Evolutionary conservation across 2,329 filamentous ascomycete genomes (phyloP), one percentile per base, ranked within the genome.

Genomic region (Emmonsia crescens): DNA sequence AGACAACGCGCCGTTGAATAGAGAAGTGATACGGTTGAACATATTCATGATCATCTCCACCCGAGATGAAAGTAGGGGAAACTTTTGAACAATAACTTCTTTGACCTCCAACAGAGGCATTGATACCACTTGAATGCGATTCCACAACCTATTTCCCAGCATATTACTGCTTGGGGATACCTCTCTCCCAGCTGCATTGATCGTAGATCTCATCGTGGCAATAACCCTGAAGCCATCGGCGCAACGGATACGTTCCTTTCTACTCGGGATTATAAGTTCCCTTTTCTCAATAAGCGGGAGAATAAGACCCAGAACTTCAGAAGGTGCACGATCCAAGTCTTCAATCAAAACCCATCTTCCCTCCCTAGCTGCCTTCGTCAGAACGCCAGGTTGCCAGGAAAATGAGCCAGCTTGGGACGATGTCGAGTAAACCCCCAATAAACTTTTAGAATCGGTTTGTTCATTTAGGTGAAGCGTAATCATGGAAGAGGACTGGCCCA

Each of bases 301-400:
- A 33, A 99, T 83, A 16, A 92, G 91, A 72, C 93, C 96, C 73
- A 99, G 86, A 56, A 99, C 89, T 74, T 99, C 94, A 66, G 90
- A 93, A 4, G 95, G 94, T 12, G 94, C 94, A 64, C 93, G 86
- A 72, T 99, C 92, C 48, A 99, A 81, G 74, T 99, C 95, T 74
- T 99, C 95, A 63, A 99, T 95, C 66, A 99, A 80, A 6, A 99
- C 89, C 95, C 94, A 99, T 70, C 93, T 84, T 19, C 94, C 95
- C 78, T 99, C 93, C 70, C 84, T 87, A 2, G 97, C 91, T 42
- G 95, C 95, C 36, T 91, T 96, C 0, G 94, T 96, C 67, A 99
- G 79, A 24, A 97, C 89, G 75, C 94, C 94, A 2, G 94, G 85
- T 63, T 89, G 85, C 94, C 94, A 99, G 58, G 85, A 84, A 72